A percentile compares a stretch with the other conserved stretches of the same genome.
Conservation (phyloP, 306 rosid genomes). For the Dicorynia guianensis region DNA sequence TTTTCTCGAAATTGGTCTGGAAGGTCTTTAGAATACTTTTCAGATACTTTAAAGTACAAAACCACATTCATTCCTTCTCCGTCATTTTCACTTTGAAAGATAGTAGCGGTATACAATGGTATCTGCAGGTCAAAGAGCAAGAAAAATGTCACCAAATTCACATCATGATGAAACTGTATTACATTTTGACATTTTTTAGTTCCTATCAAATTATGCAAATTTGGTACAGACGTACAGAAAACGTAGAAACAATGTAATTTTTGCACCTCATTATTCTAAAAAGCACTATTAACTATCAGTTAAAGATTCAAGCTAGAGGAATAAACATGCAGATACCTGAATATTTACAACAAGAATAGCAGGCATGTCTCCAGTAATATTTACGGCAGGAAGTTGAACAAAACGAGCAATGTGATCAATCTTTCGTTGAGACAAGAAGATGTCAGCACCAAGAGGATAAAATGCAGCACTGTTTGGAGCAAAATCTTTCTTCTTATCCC, state of each 20-base stretch:
- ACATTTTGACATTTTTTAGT: constrained; percentile 13
- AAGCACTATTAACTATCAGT: constrained; percentile 23
- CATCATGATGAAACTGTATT: not conserved
- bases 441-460: constrained; percentile 83
- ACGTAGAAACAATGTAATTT: constrained; percentile 5
- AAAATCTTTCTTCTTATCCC: constrained; percentile 93
- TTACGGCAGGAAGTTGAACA: constrained; percentile 81
- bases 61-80: constrained; percentile 96
- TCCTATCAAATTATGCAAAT: constrained; percentile 13
- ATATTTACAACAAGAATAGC: constrained; percentile 82
- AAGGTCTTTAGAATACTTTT: constrained; percentile 77
- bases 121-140: constrained; percentile 64
- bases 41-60: constrained; percentile 87
- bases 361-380: constrained; percentile 72
- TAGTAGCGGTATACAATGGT: constrained; percentile 79
- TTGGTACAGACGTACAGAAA: not conserved
- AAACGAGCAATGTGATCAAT: constrained; percentile 95
- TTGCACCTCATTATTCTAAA: constrained; percentile 11
- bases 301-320: constrained; percentile 21
- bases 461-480: constrained; percentile 83
- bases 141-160: constrained; percentile 26
- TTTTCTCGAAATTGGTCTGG: constrained; percentile 72
- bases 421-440: constrained; percentile 77
- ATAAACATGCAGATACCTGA: constrained; percentile 62
- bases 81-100: constrained; percentile 90